Evolutionary conservation across 257 asterid species (phyloP).

Genomic region (Anisodus acutangulus): DNA sequence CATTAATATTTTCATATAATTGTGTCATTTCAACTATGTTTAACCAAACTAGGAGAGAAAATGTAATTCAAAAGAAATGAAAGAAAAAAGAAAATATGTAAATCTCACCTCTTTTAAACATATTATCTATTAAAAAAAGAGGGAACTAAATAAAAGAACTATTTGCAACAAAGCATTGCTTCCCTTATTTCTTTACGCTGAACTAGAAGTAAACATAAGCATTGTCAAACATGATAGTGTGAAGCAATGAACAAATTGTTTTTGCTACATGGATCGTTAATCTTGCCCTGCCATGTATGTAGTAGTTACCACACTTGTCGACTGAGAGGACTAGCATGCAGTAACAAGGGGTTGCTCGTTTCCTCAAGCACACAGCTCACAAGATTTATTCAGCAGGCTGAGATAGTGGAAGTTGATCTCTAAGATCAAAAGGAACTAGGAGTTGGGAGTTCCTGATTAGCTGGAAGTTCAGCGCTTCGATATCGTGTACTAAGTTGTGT

Average conservation of each 20-base stretch:
- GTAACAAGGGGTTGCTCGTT: constrained; percentile 5
- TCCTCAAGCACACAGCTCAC: constrained; percentile 14
- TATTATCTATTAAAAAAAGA: background rate
- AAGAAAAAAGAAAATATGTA: background rate
- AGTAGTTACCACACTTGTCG: background rate
- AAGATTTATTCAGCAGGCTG: constrained; percentile 14
- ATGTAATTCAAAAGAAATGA: background rate
- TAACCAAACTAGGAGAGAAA: background rate
- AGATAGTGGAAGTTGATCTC: constrained; percentile 13
- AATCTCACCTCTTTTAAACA: background rate
- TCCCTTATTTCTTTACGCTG: constrained; percentile 11
- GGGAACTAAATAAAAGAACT: background rate
- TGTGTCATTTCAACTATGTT: background rate
- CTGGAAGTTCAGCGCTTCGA: background rate
- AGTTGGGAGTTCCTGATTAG: background rate
- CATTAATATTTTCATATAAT: background rate
- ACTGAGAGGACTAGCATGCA: background rate
- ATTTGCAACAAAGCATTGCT: constrained; percentile 5
- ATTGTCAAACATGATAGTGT: background rate
- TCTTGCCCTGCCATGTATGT: background rate
- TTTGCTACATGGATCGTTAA: background rate
- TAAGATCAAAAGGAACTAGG: constrained; percentile 22
- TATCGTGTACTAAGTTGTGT: background rate
- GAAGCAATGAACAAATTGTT: background rate
- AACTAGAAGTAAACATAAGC: background rate